Conservation (phyloP, 495 filamentous ascomycete species). For the Monascus purpureus region DNA sequence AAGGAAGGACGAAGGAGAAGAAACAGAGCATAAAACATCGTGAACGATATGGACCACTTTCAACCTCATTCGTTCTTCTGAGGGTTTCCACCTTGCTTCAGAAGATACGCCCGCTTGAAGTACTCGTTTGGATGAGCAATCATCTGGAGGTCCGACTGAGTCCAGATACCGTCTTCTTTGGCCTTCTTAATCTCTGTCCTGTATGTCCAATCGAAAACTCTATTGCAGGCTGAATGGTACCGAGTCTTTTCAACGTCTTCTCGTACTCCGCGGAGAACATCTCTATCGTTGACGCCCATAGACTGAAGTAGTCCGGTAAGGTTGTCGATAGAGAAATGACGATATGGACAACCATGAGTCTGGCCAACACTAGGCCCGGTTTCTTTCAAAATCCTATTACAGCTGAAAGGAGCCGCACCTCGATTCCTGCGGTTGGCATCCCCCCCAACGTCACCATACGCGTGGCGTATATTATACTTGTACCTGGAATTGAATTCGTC, state of each 20-base stretch:
- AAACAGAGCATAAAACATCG: too few species aligned
- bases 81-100: conserved; percentile 48
- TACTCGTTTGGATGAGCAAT: conserved; percentile 98
- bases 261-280: conserved; percentile 63
- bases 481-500: conserved; percentile 93
- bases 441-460: conserved; percentile 90
- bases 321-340: conserved; percentile 82
- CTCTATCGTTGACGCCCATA: conserved; percentile 63
- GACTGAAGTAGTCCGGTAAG: conserved; percentile 56
- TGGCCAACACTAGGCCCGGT: conserved; percentile 72
- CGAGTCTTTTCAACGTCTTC: conserved; percentile 81
- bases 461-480: conserved; percentile 87
- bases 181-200: conserved; percentile 78
- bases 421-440: conserved; percentile 72
- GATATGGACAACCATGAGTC: conserved; percentile 87
- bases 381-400: conserved; percentile 87
- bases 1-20: too few species aligned
- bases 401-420: conserved; percentile 81
- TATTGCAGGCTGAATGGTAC: conserved; percentile 93
- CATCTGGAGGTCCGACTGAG: conserved; percentile 71
- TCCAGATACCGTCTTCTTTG: conserved; percentile 68
- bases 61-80: too few species aligned
- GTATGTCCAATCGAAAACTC: conserved; percentile 84
- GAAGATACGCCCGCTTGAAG: conserved; percentile 81
- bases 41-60: too few species aligned